phyloP scores from a whole-genome alignment of 306 rosid species.

The Quercus variabilis region DNA sequence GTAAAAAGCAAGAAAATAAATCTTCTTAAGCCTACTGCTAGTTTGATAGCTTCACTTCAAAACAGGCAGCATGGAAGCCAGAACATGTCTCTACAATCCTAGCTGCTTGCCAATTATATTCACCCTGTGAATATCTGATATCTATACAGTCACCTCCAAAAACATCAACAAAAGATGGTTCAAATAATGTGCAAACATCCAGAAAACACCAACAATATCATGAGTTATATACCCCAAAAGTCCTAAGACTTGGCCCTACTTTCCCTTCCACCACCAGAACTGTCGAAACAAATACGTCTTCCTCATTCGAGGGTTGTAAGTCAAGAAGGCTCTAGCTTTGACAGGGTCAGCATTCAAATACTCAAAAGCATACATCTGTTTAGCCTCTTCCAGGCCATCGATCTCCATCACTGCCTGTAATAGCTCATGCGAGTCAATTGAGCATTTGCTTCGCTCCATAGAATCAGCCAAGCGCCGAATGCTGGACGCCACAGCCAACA shows the following conservation, averaged over 20 bases:
- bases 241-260: not conserved
- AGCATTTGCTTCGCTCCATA: conserved; percentile 47
- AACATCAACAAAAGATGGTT: conserved; percentile 25
- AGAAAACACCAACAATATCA: conserved; percentile 7
- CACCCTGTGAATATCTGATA: conserved; percentile 15
- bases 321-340: conserved; percentile 73
- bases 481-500: conserved; percentile 65
- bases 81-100: conserved; percentile 7
- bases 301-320: conserved; percentile 65
- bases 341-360: conserved; percentile 72
- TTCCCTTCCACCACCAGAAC: conserved; percentile 79
- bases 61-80: not conserved
- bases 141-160: conserved; percentile 38
- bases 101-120: not conserved
- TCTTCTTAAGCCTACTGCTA: conserved; percentile 1
- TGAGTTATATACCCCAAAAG: conserved; percentile 36
- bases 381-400: conserved; percentile 77
- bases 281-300: conserved; percentile 60
- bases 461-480: conserved; percentile 72
- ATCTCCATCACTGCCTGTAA: conserved; percentile 79
- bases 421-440: conserved; percentile 53
- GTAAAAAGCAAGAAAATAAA: not conserved
- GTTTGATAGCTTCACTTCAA: not conserved
- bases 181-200: conserved; percentile 18
- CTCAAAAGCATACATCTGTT: conserved; percentile 78